Percentiles rank a stretch among this genome's conserved stretches.
These are phyloP conservation scores for Tetradesmus obliquus DNA, from an alignment of 139 green algal genomes.

Conservation along the genomic window DNA sequence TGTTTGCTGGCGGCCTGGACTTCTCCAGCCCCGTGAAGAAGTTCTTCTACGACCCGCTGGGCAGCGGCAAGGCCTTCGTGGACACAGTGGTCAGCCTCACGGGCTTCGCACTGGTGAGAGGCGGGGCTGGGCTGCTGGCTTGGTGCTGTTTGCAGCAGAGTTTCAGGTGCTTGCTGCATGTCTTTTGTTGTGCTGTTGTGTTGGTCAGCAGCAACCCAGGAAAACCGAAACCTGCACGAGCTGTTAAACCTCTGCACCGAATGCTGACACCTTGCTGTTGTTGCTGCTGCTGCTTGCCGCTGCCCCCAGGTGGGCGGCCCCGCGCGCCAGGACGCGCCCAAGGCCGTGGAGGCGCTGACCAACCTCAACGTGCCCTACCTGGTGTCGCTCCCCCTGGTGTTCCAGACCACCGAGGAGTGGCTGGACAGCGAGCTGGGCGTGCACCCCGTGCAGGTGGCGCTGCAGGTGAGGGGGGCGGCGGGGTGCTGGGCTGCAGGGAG, in stretches of 20 bases:
- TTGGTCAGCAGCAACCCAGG: background rate
- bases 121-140: slow-evolving; percentile 74
- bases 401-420: slow-evolving; percentile 99
- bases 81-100: slow-evolving; percentile 95
- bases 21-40: slow-evolving; percentile 97
- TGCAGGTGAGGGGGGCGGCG: slow-evolving; percentile 77
- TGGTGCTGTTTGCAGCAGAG: background rate
- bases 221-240: too few relatives aligned
- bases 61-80: slow-evolving; percentile 81
- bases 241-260: too few relatives aligned
- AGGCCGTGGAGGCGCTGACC: slow-evolving; percentile 96
- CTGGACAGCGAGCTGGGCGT: slow-evolving; percentile 95
- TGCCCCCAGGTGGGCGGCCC: slow-evolving; percentile 20
- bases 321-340: slow-evolving; percentile 93
- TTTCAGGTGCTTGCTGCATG: background rate
- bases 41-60: slow-evolving; percentile 99
- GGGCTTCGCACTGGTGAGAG: slow-evolving; percentile 94
- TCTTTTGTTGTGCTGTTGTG: background rate
- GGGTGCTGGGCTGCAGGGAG: background rate
- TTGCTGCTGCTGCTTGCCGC: background rate
- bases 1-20: slow-evolving; percentile 98
- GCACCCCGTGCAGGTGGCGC: slow-evolving; percentile 98
- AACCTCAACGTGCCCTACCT: slow-evolving; percentile 98
- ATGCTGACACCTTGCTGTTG: background rate
- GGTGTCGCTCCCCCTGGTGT: slow-evolving; percentile 96